Percentiles rank a stretch among this genome's conserved stretches.
Conservation (phyloP, 2,329 filamentous ascomycete species). For the Alternaria solani region DNA sequence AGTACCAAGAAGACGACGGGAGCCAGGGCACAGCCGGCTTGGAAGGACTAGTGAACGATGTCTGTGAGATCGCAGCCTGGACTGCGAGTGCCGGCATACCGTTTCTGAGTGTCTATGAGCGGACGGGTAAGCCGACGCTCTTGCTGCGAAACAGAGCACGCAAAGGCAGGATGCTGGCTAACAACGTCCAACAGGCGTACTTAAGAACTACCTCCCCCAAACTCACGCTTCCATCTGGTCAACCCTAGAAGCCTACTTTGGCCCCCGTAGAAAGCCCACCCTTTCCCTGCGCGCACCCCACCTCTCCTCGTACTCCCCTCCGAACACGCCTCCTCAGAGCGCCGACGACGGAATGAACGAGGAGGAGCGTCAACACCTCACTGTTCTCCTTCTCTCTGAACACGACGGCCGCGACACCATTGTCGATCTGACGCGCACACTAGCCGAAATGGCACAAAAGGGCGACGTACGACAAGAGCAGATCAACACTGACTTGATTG, state of each 20-base stretch:
- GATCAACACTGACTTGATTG: conserved; percentile 84
- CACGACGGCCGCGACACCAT: conserved; percentile 93
- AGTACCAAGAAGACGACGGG: conserved; percentile 70
- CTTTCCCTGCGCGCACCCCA: conserved; percentile 78
- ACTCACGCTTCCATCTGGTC: conserved; percentile 80
- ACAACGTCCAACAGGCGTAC: conserved; percentile 66
- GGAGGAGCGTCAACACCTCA: conserved; percentile 55
- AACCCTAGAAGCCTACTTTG: conserved; percentile 89
- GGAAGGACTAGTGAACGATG: conserved; percentile 86
- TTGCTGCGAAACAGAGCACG: neutral
- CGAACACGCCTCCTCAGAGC: conserved; percentile 51
- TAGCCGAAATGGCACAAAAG: conserved; percentile 93
- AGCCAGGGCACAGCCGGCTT: conserved; percentile 73
- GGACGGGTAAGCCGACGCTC: conserved; percentile 69
- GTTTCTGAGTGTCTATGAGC: conserved; percentile 89
- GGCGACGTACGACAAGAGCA: conserved; percentile 82
- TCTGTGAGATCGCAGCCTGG: conserved; percentile 92
- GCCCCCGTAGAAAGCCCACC: conserved; percentile 69
- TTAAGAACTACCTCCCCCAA: conserved; percentile 89
- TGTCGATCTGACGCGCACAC: conserved; percentile 92
- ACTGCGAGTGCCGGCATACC: conserved; percentile 88
- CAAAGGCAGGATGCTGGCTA: neutral
- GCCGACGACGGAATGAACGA: conserved; percentile 44
- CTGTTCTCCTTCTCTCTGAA: conserved; percentile 80
- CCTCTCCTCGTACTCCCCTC: conserved; percentile 65